A percentile compares a stretch with the other conserved stretches of the same genome.
Evolutionary conservation across 225 moss, liverwort and hornwort species (phyloP).

Genomic region (Anthoceros angustus): DNA sequence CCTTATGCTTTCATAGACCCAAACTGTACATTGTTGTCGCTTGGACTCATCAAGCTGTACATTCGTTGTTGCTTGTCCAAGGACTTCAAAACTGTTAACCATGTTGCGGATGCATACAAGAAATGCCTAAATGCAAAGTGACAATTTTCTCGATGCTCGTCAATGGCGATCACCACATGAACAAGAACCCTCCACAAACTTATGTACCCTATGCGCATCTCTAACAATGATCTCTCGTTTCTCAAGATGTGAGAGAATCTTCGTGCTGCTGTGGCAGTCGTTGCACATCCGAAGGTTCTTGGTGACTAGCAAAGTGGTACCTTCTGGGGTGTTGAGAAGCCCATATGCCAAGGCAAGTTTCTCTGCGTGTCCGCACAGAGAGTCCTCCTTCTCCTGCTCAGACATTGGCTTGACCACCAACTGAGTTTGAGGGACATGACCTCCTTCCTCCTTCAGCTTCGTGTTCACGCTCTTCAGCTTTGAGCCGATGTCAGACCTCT

Average conservation of each 20-base stretch:
- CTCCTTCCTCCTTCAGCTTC: background rate
- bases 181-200: background rate
- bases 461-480: background rate
- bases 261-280: background rate
- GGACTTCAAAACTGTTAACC: too few relatives aligned
- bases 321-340: background rate
- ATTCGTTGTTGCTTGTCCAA: too few relatives aligned
- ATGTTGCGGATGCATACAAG: too few relatives aligned
- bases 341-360: background rate
- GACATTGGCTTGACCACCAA: background rate
- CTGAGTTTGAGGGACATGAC: background rate
- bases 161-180: background rate
- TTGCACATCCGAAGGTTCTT: background rate
- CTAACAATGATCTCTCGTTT: background rate
- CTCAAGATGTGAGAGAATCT: background rate
- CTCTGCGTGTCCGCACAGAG: background rate
- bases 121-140: too few relatives aligned
- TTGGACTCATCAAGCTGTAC: too few relatives aligned
- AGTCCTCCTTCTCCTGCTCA: background rate
- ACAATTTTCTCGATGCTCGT: too few relatives aligned
- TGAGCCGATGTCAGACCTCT: background rate
- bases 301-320: background rate
- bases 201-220: background rate
- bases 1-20: too few relatives aligned
- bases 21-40: too few relatives aligned